These are phyloP conservation scores for Tetrahymena borealis DNA, from an alignment of 73 alveolate species.

Conservation along the genomic window DNA sequence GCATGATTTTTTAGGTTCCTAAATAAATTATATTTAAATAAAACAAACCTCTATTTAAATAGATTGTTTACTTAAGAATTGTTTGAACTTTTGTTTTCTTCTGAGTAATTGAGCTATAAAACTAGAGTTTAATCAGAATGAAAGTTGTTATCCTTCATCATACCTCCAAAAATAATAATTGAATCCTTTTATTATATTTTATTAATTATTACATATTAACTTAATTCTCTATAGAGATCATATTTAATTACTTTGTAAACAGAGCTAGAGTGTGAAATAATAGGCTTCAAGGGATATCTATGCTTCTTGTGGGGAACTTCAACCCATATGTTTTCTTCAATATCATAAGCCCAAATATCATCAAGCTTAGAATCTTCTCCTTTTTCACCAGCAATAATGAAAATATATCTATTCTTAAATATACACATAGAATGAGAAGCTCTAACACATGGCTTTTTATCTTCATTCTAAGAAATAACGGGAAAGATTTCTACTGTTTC, in stretches of 20 bases:
- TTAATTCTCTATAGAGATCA: background rate
- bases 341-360: background rate
- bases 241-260: background rate
- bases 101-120: background rate
- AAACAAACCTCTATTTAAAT: background rate
- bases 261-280: background rate
- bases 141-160: background rate
- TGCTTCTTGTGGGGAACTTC: background rate
- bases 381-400: background rate
- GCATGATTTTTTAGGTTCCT: background rate
- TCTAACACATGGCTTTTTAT: background rate
- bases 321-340: background rate
- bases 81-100: background rate
- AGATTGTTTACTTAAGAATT: background rate
- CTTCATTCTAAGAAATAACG: background rate
- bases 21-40: background rate
- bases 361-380: background rate
- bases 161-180: background rate
- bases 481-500: background rate
- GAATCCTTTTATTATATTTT: background rate
- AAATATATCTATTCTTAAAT: background rate
- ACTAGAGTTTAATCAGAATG: background rate
- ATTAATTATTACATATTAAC: background rate
- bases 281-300: background rate
- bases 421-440: background rate